phyloP scores from a whole-genome alignment of 306 rosid species.

The Gastrolobium villosum region DNA sequence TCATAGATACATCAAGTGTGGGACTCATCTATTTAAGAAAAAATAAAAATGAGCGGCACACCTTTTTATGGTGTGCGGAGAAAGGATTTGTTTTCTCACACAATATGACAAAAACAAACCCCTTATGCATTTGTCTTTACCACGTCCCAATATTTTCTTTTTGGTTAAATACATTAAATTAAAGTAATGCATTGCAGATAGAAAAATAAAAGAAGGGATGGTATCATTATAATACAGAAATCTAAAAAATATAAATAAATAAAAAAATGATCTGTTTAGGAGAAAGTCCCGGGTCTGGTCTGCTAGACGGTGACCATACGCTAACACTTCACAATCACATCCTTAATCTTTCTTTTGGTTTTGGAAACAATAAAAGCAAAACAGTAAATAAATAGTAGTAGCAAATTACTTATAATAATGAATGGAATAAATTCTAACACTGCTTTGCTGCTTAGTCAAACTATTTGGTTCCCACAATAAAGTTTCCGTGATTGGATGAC shows the following conservation, averaged over 20 bases:
- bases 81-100: too few relatives aligned
- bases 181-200: background rate
- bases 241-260: background rate
- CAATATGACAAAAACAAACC: too few relatives aligned
- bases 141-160: too few relatives aligned
- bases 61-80: too few relatives aligned
- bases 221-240: background rate
- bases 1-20: too few relatives aligned
- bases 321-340: constrained; percentile 50
- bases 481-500: constrained; percentile 26
- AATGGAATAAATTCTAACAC: constrained; percentile 42
- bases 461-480: constrained; percentile 28
- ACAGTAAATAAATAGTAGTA: background rate
- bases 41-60: too few relatives aligned
- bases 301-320: constrained; percentile 72
- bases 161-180: background rate
- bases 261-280: background rate
- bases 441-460: constrained; percentile 32
- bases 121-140: constrained; percentile 1
- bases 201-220: background rate
- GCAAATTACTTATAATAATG: constrained; percentile 23
- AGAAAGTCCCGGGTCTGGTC: constrained; percentile 50
- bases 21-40: too few relatives aligned
- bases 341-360: constrained; percentile 13
- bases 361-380: constrained; percentile 10